phyloP scores from a whole-genome alignment of 2,329 filamentous ascomycete species.

The Colletotrichum theobromicola region DNA sequence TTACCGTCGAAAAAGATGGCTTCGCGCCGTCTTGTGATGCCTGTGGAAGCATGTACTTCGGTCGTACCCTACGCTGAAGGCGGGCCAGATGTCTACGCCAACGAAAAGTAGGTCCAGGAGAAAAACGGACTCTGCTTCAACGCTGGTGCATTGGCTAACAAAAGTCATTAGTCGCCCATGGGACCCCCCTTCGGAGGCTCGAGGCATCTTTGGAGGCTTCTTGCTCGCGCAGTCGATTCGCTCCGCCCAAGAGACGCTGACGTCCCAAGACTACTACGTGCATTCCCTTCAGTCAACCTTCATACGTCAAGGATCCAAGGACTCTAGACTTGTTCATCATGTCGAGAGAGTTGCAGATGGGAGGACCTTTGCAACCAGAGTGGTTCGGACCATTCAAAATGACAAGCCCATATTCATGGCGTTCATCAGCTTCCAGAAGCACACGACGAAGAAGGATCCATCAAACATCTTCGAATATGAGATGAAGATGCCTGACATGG shows the following conservation, averaged over 20 bases:
- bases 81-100: background rate
- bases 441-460: background rate
- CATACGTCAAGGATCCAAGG: background rate
- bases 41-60: background rate
- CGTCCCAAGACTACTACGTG: background rate
- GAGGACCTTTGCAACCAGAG: background rate
- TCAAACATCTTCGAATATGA: background rate
- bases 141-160: background rate
- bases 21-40: background rate
- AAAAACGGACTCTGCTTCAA: fast-evolving
- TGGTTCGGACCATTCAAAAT: background rate
- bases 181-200: background rate
- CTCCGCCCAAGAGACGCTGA: background rate
- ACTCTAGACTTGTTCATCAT: background rate
- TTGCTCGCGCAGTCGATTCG: background rate
- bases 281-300: background rate
- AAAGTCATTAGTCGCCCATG: background rate
- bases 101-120: background rate
- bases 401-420: background rate
- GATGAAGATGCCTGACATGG: background rate
- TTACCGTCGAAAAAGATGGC: background rate
- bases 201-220: background rate
- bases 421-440: background rate
- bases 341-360: background rate
- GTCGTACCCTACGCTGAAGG: background rate